Evolutionary conservation across 2,329 filamentous ascomycete genomes (phyloP).

Genomic region (Cercospora zeina): DNA sequence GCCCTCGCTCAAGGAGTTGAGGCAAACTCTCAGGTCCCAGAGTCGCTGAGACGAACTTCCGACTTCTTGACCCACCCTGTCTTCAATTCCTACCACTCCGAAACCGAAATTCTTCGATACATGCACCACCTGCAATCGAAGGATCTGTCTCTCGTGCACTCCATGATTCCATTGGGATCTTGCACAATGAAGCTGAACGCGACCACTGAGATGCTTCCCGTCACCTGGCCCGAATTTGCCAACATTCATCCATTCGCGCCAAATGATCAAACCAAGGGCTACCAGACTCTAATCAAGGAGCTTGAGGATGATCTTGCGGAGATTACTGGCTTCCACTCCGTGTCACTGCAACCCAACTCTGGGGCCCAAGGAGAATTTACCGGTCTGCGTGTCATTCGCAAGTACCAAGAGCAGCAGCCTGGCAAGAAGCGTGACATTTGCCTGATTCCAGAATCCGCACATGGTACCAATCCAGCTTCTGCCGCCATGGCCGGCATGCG

Average conservation of each 20-base stretch:
- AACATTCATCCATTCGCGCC: constrained; percentile 81
- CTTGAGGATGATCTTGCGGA: constrained; percentile 74
- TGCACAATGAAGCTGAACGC: constrained; percentile 99
- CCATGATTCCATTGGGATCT: constrained; percentile 95
- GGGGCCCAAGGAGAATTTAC: constrained; percentile 95
- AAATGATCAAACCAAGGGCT: constrained; percentile 63
- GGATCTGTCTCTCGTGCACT: constrained; percentile 89
- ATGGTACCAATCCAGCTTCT: constrained; percentile 93
- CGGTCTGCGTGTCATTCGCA: constrained; percentile 82
- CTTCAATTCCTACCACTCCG: constrained; percentile 92
- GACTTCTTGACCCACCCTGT: constrained; percentile 83
- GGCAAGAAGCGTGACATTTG: constrained; percentile 81
- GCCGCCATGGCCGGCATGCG: constrained; percentile 96
- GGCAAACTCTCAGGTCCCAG: constrained; percentile 51
- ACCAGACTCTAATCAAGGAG: constrained; percentile 67
- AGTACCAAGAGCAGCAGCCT: constrained; percentile 70
- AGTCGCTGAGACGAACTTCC: constrained; percentile 67
- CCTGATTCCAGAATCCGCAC: constrained; percentile 89
- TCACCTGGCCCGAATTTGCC: constrained; percentile 74
- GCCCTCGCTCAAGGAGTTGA: constrained; percentile 37
- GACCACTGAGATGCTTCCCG: constrained; percentile 86
- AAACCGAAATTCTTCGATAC: constrained; percentile 91
- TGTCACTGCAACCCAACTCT: constrained; percentile 91
- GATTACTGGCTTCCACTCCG: constrained; percentile 87
- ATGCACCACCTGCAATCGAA: constrained; percentile 92